Percentiles rank a stretch among this genome's conserved stretches.
phyloP scores from a whole-genome alignment of 495 filamentous ascomycete species.

The Aspergillus bridgeri region DNA sequence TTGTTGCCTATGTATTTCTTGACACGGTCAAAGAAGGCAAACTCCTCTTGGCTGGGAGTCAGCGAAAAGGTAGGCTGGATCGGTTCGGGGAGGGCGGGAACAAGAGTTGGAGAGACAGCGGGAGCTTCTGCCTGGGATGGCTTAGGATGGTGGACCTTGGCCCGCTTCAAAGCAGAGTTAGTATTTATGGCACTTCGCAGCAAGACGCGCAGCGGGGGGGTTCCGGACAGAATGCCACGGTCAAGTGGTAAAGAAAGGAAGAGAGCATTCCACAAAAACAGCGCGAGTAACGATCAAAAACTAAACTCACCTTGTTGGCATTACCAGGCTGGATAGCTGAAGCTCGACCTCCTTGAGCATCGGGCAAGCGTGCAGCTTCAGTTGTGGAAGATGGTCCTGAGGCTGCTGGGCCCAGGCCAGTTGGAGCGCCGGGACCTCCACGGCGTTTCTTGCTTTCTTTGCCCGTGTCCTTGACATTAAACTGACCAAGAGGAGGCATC shows the following conservation, averaged over 20 bases:
- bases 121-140: constrained; percentile 59
- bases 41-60: constrained; percentile 68
- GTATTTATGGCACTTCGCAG: not conserved
- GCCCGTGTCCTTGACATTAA: constrained; percentile 63
- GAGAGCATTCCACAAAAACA: no score
- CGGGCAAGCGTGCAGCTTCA: constrained; percentile 37
- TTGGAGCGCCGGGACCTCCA: constrained; percentile 38
- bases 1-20: constrained; percentile 96
- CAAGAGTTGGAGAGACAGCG: constrained; percentile 80
- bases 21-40: constrained; percentile 91
- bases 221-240: no score
- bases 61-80: constrained; percentile 61
- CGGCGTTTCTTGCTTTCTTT: constrained; percentile 83
- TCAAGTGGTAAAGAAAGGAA: no score
- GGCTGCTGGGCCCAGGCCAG: constrained; percentile 24
- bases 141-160: constrained; percentile 62
- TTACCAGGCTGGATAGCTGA: constrained; percentile 37
- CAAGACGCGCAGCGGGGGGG: not conserved
- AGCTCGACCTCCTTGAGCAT: constrained; percentile 30
- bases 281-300: no score
- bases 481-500: constrained; percentile 93
- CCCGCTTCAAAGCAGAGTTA: constrained; percentile 42
- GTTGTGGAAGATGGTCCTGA: constrained; percentile 29
- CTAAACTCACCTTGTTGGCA: constrained; percentile 52
- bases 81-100: constrained; percentile 82